Base-by-base conservation (phyloP, 768 basidiomycete species). In the Lactarius pseudohatsudake region DNA sequence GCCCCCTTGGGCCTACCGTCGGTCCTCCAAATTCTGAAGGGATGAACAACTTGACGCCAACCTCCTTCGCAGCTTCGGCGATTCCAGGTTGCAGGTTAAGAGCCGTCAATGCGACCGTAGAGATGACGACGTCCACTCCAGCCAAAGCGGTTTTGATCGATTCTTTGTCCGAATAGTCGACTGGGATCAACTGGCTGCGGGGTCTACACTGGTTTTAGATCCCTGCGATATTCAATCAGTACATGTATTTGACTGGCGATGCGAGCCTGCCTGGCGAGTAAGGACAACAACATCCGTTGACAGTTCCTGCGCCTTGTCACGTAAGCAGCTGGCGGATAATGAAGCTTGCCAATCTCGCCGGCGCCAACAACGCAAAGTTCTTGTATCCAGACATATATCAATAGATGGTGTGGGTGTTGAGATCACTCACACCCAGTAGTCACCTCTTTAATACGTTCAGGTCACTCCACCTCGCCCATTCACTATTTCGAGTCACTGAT, bases 11-110 rank as follows among this genome's bases (percentile, higher is more conserved):
- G 13, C 67, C 69, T 15, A 57, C 66, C 3, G 70, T 70, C 1
- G 70, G 59, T 28, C 61, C 67, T 9, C 75, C 74, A 38, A 75
- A 76, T 65, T 76, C 75, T 62, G 70, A 69, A 2, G 75, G 76
- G 10, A 75, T 69, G 59, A 76, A 76, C 16, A 76, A 67, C 59
- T 70, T 66, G 20, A 74, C 74, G 30, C 75, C 72, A 4, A 67
- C 73, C 40, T 54, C 55, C 64, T 72, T 74, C 6, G 68, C 64
- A 1, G 70, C 74, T 1, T 69, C 59, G 0, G 70, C 69, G 16
- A 75, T 63, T 2, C 45, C 32, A 2, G 40, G 45, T 65, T 75
- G 74, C 36, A 43, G 57, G 18, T 13, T 60, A 62, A 70, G 62
- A 32, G 26, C 36, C 15, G 59, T 28, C 38, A 47, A 47, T 3